Evolutionary conservation across 495 filamentous ascomycete species (phyloP).

Genomic region (Talaromyces adpressus): DNA sequence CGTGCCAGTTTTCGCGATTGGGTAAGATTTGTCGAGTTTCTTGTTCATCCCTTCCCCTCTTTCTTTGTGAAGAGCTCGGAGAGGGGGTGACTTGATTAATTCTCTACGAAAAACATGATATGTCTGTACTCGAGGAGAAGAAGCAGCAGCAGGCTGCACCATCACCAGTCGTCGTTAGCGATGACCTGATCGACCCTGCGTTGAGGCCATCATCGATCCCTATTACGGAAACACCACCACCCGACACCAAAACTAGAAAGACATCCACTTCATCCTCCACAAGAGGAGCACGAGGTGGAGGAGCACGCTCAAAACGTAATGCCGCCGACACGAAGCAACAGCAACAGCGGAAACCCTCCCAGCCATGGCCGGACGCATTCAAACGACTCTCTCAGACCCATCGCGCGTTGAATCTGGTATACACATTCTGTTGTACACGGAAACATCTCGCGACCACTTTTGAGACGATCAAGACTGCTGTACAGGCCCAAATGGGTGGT

Average conservation of each 20-base stretch:
- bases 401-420: conserved; percentile 82
- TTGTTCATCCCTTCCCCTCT: not conserved
- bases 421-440: conserved; percentile 88
- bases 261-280: not conserved
- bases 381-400: conserved; percentile 68
- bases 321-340: not conserved
- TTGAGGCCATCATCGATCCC: not conserved
- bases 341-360: conserved; percentile 19
- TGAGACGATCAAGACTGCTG: conserved; percentile 74
- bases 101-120: conserved; percentile 8
- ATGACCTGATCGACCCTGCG: not conserved
- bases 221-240: not conserved
- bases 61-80: not conserved
- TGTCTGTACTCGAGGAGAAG: not conserved
- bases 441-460: conserved; percentile 90
- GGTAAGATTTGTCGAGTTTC: not conserved
- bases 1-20: conserved; percentile 3
- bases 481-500: conserved; percentile 71
- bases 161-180: not conserved
- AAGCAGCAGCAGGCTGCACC: not conserved
- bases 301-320: not conserved
- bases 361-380: conserved; percentile 71
- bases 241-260: not conserved
- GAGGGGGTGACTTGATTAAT: not conserved
- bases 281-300: not conserved